phyloP scores from a whole-genome alignment of 2,329 filamentous ascomycete species.

The Akanthomyces uredinophilus region DNA sequence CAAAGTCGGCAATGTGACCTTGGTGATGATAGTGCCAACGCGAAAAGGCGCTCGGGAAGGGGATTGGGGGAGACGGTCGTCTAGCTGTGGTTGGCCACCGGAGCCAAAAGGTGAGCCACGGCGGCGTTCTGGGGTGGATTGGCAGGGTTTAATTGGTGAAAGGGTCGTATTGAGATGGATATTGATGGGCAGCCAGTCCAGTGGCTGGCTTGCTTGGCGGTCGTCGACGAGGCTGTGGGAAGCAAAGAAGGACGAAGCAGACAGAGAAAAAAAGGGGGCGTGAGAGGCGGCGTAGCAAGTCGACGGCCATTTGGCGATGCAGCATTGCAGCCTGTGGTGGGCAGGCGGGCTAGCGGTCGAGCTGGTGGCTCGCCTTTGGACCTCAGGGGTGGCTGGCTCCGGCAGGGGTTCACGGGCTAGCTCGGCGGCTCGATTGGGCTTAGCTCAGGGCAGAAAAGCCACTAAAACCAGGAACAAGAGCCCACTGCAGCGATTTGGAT shows the following conservation, averaged over 20 bases:
- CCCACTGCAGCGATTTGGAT: not conserved
- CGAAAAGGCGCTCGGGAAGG: constrained; percentile 4
- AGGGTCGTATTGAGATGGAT: not conserved
- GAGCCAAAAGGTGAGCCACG: not conserved
- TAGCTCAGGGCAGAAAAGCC: not conserved
- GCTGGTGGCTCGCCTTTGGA: not conserved
- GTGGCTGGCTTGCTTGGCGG: not conserved
- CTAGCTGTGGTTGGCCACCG: not conserved
- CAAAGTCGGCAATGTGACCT: constrained; percentile 7
- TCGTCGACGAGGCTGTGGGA: not conserved
- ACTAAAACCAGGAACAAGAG: not conserved
- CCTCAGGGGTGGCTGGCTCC: not conserved
- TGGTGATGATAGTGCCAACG: constrained; percentile 8
- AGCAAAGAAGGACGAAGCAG: not conserved
- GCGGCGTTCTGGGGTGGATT: not conserved
- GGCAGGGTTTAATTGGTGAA: not conserved
- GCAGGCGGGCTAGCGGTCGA: not conserved
- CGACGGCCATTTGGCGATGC: not conserved
- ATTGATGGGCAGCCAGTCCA: not conserved
- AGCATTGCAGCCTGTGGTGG: not conserved
- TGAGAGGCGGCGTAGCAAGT: not conserved
- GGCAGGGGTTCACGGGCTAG: not conserved
- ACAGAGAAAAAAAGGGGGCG: not conserved
- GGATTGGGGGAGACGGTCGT: not conserved
- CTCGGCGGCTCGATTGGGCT: not conserved